These are phyloP conservation scores for Helotiales sp. DNA, from an alignment of 2,329 filamentous ascomycete species.

Conservation along the genomic window DNA sequence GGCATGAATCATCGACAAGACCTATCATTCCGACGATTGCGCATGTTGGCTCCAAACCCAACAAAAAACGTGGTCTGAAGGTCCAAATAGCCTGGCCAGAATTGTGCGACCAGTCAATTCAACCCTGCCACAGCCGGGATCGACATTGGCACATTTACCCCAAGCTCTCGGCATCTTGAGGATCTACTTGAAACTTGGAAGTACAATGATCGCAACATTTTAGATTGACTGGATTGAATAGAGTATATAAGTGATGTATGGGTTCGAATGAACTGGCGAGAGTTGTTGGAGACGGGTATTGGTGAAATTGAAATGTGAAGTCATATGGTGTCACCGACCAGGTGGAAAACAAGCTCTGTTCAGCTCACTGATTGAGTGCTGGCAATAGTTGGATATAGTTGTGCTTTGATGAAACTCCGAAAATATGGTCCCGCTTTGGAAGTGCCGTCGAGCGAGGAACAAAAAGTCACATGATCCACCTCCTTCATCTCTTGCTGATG, in stretches of 20 bases:
- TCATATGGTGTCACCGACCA: too few species aligned
- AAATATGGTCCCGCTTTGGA: too few species aligned
- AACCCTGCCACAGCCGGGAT: background rate
- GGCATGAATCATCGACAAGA: background rate
- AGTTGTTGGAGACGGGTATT: too few species aligned
- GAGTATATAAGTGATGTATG: too few species aligned
- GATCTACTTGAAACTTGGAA: background rate
- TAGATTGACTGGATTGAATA: background rate
- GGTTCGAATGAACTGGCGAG: too few species aligned
- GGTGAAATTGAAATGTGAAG: too few species aligned
- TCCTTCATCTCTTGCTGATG: background rate
- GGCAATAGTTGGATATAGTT: background rate
- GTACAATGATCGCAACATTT: background rate
- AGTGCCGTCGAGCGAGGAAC: too few species aligned
- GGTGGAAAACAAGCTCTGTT: too few species aligned
- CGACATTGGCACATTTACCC: background rate
- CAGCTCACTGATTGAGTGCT: too few species aligned
- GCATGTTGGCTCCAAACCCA: background rate
- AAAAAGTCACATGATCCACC: background rate
- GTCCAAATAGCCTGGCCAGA: background rate
- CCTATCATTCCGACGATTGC: background rate
- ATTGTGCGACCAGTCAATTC: background rate
- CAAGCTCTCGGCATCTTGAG: background rate
- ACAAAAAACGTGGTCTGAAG: background rate
- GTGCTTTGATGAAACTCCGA: background rate